Percentiles rank a stretch among this genome's conserved stretches.
Conservation (phyloP, 1,139 yeast species). For the Suhomyces anneliseae region DNA sequence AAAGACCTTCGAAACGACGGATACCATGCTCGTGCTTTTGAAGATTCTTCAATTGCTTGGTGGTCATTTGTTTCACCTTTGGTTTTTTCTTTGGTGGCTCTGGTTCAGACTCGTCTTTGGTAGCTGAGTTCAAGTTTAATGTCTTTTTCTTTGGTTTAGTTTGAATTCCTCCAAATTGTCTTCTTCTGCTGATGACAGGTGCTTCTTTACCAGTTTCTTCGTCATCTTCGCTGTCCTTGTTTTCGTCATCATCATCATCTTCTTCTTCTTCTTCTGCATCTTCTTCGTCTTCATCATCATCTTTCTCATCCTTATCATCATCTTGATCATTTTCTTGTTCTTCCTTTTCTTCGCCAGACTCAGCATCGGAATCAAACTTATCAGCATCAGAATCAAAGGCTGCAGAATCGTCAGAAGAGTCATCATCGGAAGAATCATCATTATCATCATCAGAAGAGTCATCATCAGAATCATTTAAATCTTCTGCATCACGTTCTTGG, state of each 20-base stretch:
- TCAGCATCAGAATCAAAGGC: constrained; percentile 5
- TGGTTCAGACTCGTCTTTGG: constrained; percentile 9
- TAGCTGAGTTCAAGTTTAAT: constrained; percentile 5
- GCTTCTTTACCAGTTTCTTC: not conserved
- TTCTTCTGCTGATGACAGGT: constrained; percentile 3
- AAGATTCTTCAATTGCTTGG: constrained; percentile 48
- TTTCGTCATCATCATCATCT: constrained; percentile 18
- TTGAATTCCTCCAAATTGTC: constrained; percentile 1
- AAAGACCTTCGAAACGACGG: constrained; percentile 62
- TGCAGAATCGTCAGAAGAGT: constrained; percentile 4
- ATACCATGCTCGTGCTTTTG: constrained; percentile 68
- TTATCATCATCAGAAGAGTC: not conserved
- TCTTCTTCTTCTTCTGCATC: constrained; percentile 17
- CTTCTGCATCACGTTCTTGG: constrained; percentile 11
- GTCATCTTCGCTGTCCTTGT: not conserved
- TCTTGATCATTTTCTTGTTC: constrained; percentile 14
- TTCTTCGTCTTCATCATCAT: constrained; percentile 13
- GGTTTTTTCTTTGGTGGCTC: constrained; percentile 24
- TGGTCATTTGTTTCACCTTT: constrained; percentile 38
- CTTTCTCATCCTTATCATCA: constrained; percentile 11
- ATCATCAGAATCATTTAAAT: constrained; percentile 12
- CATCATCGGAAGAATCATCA: not conserved
- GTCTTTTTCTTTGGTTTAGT: constrained; percentile 4
- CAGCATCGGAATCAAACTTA: constrained; percentile 14
- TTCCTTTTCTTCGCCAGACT: constrained; percentile 13